phyloP scores from a whole-genome alignment of 192 early-diverging fungal genomes.

The Oehlia diaphana region DNA sequence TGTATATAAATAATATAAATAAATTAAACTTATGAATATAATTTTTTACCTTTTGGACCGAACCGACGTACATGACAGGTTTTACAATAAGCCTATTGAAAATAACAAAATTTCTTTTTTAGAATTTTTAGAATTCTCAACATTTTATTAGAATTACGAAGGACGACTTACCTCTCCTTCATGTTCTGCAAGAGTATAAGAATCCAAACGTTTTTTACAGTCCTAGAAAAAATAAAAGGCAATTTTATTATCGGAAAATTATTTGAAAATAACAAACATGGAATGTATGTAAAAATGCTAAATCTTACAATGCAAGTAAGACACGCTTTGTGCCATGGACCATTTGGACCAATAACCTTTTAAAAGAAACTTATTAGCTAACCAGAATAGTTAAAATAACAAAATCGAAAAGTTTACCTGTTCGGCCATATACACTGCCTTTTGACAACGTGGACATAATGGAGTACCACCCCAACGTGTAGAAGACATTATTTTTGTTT shows the following conservation, averaged over 20 bases:
- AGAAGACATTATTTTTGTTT: slow-evolving; percentile 22
- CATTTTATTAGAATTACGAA: no score
- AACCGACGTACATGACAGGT: slow-evolving; percentile 55
- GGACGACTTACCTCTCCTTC: slow-evolving; percentile 48
- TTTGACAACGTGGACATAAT: slow-evolving; percentile 51
- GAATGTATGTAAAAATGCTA: background rate
- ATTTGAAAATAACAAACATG: background rate
- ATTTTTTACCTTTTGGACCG: slow-evolving; percentile 53
- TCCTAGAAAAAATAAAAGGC: slow-evolving; percentile 33
- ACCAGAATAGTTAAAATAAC: background rate
- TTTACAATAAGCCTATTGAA: slow-evolving; percentile 56
- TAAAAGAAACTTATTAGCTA: background rate
- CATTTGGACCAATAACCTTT: slow-evolving; percentile 43
- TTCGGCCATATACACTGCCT: slow-evolving; percentile 55
- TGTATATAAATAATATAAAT: background rate
- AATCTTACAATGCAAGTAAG: slow-evolving; percentile 35
- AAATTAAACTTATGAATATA: background rate
- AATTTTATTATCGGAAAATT: slow-evolving; percentile 21
- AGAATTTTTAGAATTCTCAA: background rate
- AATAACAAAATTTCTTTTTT: background rate
- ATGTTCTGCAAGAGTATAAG: slow-evolving; percentile 51
- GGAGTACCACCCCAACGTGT: slow-evolving; percentile 47
- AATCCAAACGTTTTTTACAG: slow-evolving; percentile 59
- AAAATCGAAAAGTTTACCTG: slow-evolving; percentile 28
- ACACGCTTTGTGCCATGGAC: slow-evolving; percentile 37